These are phyloP conservation scores for Didymella pinodella DNA, from an alignment of 2,329 filamentous ascomycete genomes.

Conservation along the genomic window DNA sequence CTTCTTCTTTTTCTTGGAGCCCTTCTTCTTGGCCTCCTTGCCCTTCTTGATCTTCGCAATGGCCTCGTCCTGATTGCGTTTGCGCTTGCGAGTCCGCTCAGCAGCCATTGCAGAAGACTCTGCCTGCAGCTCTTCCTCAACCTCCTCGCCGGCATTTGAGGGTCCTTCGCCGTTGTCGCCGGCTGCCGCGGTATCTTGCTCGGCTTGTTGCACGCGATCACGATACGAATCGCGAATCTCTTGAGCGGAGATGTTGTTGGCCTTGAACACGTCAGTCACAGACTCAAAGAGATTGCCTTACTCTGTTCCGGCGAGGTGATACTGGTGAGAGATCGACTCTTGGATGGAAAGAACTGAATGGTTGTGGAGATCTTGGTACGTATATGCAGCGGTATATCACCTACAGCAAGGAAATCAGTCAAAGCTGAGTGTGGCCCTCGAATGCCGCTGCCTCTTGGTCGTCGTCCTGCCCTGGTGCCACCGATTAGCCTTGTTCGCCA, in stretches of 20 bases:
- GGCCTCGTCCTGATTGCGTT: slow-evolving; percentile 62
- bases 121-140: slow-evolving; percentile 43
- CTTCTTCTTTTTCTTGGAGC: slow-evolving; percentile 52
- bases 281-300: background rate
- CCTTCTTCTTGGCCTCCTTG: slow-evolving; percentile 61
- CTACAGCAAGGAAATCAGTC: slow-evolving; percentile 71
- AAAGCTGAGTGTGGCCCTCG: slow-evolving; percentile 70
- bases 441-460: slow-evolving; percentile 56
- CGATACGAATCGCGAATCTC: slow-evolving; percentile 69
- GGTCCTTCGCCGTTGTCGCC: slow-evolving; percentile 49
- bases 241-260: slow-evolving; percentile 75
- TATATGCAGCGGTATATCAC: slow-evolving; percentile 28
- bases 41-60: slow-evolving; percentile 53
- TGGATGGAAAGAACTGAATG: background rate
- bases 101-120: slow-evolving; percentile 53
- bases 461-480: slow-evolving; percentile 43
- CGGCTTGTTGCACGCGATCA: slow-evolving; percentile 60
- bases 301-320: background rate
- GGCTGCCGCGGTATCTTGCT: slow-evolving; percentile 47
- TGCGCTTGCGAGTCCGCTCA: slow-evolving; percentile 62
- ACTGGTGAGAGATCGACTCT: background rate
- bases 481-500: slow-evolving; percentile 28
- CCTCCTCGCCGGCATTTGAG: slow-evolving; percentile 47
- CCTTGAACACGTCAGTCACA: slow-evolving; percentile 51
- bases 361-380: background rate